phyloP scores from a whole-genome alignment of 2,329 filamentous ascomycete genomes.

The Nannizziopsis arthrosporioides region DNA sequence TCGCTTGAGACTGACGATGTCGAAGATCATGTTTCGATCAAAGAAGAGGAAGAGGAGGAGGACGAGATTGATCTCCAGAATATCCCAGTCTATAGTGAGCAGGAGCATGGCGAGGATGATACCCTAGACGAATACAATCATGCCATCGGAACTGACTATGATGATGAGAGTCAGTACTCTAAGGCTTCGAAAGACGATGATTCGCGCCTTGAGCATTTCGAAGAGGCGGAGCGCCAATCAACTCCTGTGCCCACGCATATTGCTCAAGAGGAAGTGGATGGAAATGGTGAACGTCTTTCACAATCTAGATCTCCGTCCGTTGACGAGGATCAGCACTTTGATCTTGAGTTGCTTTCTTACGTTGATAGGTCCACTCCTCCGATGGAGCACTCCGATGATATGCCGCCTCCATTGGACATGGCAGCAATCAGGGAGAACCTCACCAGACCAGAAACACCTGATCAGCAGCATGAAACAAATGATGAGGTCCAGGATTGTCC shows the following conservation, averaged over 20 bases:
- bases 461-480: slow-evolving; percentile 52
- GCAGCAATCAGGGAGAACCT: slow-evolving; percentile 29
- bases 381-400: slow-evolving; percentile 17
- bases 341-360: slow-evolving; percentile 44
- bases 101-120: slow-evolving; percentile 28
- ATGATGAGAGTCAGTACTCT: slow-evolving; percentile 50
- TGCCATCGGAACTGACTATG: slow-evolving; percentile 28
- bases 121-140: slow-evolving; percentile 19
- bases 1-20: slow-evolving; percentile 61
- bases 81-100: slow-evolving; percentile 55
- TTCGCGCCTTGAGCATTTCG: slow-evolving; percentile 13
- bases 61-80: slow-evolving; percentile 53
- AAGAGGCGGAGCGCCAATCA: slow-evolving; percentile 21
- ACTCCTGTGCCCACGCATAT: slow-evolving; percentile 21
- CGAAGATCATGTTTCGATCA: slow-evolving; percentile 54
- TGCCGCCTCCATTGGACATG: slow-evolving; percentile 22
- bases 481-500: slow-evolving; percentile 47
- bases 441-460: slow-evolving; percentile 30
- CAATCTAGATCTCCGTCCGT: slow-evolving; percentile 38
- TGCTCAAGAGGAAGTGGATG: slow-evolving; percentile 15
- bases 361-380: slow-evolving; percentile 37
- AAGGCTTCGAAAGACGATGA: slow-evolving; percentile 28
- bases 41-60: slow-evolving; percentile 47
- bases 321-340: slow-evolving; percentile 30
- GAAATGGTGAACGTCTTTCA: slow-evolving; percentile 27